Evolutionary conservation across 75 land plant genomes (phyloP).

Genomic region (Cupressus sempervirens): DNA sequence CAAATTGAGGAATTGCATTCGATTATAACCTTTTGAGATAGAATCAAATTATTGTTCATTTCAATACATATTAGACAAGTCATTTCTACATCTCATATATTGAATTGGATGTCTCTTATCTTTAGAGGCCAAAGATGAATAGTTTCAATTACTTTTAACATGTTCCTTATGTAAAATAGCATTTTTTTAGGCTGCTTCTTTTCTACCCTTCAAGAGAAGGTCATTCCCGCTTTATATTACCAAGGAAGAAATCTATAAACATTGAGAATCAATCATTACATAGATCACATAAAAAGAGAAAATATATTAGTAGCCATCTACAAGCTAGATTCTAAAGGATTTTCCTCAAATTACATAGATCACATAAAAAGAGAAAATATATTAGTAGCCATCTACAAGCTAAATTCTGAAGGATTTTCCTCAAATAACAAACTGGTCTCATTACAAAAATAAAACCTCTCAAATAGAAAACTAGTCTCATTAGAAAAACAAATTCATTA

Average conservation of each 20-base stretch:
- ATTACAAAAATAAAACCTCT: not conserved
- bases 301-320: not conserved
- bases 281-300: not conserved
- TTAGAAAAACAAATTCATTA: not conserved
- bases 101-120: not conserved
- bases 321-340: not conserved
- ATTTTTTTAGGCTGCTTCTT: slow-evolving; percentile 90
- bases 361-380: not conserved
- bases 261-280: not conserved
- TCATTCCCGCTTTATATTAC: slow-evolving; percentile 97
- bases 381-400: not conserved
- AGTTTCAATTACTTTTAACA: not conserved
- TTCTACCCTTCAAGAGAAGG: slow-evolving; percentile 91
- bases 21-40: slow-evolving; percentile 64
- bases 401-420: not conserved
- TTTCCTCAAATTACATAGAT: not conserved
- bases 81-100: not conserved
- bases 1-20: slow-evolving; percentile 68
- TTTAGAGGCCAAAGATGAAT: not conserved
- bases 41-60: slow-evolving; percentile 5
- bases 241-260: slow-evolving; percentile 79
- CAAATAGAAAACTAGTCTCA: not conserved
- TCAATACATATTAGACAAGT: not conserved
- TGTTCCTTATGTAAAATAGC: slow-evolving; percentile 85
- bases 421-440: not conserved